Conservation (phyloP, 2,329 filamentous ascomycete species). For the Colletotrichum brevisporum region DNA sequence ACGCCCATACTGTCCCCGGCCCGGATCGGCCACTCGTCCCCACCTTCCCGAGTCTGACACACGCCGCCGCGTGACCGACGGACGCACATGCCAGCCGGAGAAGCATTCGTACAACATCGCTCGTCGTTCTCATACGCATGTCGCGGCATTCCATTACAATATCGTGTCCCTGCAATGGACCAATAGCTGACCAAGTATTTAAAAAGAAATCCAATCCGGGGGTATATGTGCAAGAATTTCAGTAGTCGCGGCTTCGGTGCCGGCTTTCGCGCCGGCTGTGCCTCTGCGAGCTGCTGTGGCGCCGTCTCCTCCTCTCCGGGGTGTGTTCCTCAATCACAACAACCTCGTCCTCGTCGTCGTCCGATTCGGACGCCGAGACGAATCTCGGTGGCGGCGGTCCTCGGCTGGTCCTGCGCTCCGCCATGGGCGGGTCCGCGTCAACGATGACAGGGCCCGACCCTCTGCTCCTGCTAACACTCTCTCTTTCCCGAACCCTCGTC, state of each 20-base stretch:
- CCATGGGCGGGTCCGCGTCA: slow-evolving; percentile 44
- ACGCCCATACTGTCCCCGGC: slow-evolving; percentile 2
- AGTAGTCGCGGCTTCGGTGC: slow-evolving; percentile 36
- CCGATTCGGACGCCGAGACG: slow-evolving; percentile 43
- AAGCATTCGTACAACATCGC: slow-evolving; percentile 12
- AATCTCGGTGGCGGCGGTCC: slow-evolving; percentile 47
- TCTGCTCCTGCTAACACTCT: slow-evolving; percentile 32
- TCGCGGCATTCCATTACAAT: slow-evolving; percentile 6
- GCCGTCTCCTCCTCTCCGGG: slow-evolving; percentile 46
- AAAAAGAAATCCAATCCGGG: slow-evolving; percentile 1
- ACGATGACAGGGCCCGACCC: slow-evolving; percentile 44
- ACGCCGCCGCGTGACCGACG: slow-evolving; percentile 1
- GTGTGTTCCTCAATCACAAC: slow-evolving; percentile 54
- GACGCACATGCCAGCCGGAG: not conserved
- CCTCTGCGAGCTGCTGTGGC: slow-evolving; percentile 42
- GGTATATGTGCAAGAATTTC: not conserved
- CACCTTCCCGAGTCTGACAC: slow-evolving; percentile 3
- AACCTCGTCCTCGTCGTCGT: slow-evolving; percentile 49
- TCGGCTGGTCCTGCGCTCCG: slow-evolving; percentile 39
- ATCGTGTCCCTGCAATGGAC: not conserved
- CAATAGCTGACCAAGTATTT: not conserved
- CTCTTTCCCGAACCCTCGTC: slow-evolving; percentile 45
- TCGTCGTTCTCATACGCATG: slow-evolving; percentile 1
- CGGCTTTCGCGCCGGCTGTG: slow-evolving; percentile 36
- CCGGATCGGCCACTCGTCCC: slow-evolving; percentile 3